Conservation (phyloP, 768 basidiomycete species). For the Suillus fuscotomentosus region DNA sequence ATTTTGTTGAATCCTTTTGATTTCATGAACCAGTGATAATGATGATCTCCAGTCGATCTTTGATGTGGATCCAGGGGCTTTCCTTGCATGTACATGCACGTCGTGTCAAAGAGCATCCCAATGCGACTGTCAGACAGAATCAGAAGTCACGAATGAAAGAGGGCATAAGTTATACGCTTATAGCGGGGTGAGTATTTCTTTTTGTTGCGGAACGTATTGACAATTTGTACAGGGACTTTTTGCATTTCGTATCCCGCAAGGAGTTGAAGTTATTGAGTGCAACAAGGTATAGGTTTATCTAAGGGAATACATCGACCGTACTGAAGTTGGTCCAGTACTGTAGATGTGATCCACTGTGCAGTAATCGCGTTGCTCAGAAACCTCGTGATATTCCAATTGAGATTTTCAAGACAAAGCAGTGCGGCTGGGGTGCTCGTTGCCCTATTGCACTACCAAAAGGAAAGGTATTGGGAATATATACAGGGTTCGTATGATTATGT, state of each 20-base stretch:
- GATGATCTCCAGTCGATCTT: conserved; percentile 16
- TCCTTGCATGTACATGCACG: conserved; percentile 46
- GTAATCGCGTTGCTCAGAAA: conserved; percentile 60
- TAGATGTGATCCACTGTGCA: conserved; percentile 42
- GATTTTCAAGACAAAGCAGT: conserved; percentile 58
- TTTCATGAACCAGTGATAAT: conserved; percentile 10
- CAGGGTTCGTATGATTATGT: conserved; percentile 47
- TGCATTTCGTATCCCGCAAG: conserved; percentile 39
- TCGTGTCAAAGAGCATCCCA: conserved; percentile 29
- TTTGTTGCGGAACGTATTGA: conserved; percentile 1
- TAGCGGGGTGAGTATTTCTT: conserved; percentile 30
- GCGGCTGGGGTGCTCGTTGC: conserved; percentile 70
- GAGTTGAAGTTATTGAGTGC: conserved; percentile 62
- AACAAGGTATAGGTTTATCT: conserved; percentile 44
- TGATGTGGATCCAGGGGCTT: conserved; percentile 29
- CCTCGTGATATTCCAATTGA: conserved; percentile 58
- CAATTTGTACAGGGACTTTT: conserved; percentile 44
- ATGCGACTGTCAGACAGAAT: conserved; percentile 51
- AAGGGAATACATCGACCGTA: neutral
- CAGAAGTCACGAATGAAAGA: conserved; percentile 34
- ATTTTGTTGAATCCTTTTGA: conserved; percentile 1
- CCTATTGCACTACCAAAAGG: conserved; percentile 41
- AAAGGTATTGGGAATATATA: conserved; percentile 65
- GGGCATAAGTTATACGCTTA: conserved; percentile 42
- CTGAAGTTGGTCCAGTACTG: conserved; percentile 37